Conservation (phyloP, 2,329 filamentous ascomycete genomes). For the Scorias spongiosa region DNA sequence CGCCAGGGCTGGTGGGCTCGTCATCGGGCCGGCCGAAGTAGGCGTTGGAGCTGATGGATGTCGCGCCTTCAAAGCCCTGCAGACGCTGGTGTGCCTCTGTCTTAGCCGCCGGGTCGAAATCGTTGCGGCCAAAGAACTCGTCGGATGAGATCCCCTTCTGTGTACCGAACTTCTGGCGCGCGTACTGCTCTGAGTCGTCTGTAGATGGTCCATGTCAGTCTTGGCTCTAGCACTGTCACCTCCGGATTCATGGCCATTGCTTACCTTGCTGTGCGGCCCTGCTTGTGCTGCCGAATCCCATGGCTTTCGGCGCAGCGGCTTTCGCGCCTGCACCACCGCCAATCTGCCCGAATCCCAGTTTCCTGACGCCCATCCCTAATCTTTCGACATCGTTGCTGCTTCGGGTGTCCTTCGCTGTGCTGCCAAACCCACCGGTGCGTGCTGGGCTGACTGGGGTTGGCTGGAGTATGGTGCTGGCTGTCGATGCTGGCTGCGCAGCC, state of each 20-base stretch:
- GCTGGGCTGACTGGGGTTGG: slow-evolving; percentile 61
- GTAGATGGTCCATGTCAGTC: neutral
- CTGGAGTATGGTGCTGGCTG: slow-evolving; percentile 48
- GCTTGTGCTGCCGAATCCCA: slow-evolving; percentile 60
- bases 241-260: slow-evolving; percentile 6
- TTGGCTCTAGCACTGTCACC: no score
- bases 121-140: slow-evolving; percentile 90
- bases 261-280: slow-evolving; percentile 52
- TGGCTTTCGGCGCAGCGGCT: slow-evolving; percentile 54
- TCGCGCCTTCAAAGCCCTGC: slow-evolving; percentile 84
- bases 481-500: slow-evolving; percentile 27
- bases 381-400: slow-evolving; percentile 68
- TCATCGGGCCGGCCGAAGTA: slow-evolving; percentile 88
- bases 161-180: slow-evolving; percentile 70
- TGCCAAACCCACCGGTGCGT: slow-evolving; percentile 43
- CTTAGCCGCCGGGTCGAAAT: slow-evolving; percentile 66
- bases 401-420: slow-evolving; percentile 36
- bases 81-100: slow-evolving; percentile 76
- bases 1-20: slow-evolving; percentile 46
- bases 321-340: slow-evolving; percentile 39
- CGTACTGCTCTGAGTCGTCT: slow-evolving; percentile 68
- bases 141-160: slow-evolving; percentile 97
- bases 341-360: slow-evolving; percentile 79
- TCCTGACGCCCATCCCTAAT: slow-evolving; percentile 72
- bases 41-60: slow-evolving; percentile 84